Evolutionary conservation across 1,139 yeast genomes (phyloP).

Genomic region (Yamadazyma membranifaciens): DNA sequence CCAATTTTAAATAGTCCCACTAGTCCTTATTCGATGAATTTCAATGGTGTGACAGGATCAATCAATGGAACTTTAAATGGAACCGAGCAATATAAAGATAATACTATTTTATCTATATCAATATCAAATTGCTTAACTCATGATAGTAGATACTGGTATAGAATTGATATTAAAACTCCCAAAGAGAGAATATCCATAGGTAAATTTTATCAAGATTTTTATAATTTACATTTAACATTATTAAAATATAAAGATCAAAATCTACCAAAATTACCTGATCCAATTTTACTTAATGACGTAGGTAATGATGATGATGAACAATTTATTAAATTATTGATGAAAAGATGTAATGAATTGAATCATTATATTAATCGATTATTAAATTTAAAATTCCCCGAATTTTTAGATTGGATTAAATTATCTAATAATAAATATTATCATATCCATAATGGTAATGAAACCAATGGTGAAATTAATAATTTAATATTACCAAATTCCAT

Average conservation of each 20-base stretch:
- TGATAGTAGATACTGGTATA: conserved; percentile 43
- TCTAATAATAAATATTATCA: conserved; percentile 10
- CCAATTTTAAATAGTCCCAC: background rate
- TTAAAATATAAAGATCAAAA: conserved; percentile 11
- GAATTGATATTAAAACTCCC: conserved; percentile 37
- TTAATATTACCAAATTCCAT: conserved; percentile 23
- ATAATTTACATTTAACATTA: conserved; percentile 35
- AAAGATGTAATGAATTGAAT: conserved; percentile 35
- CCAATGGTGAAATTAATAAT: conserved; percentile 22
- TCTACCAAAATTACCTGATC: conserved; percentile 45
- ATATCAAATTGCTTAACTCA: conserved; percentile 39
- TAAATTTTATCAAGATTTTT: conserved; percentile 46
- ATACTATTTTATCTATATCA: conserved; percentile 14
- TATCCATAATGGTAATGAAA: conserved; percentile 6
- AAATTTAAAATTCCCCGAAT: conserved; percentile 16
- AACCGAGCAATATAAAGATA: background rate
- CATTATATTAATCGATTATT: conserved; percentile 30
- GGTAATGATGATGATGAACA: conserved; percentile 11
- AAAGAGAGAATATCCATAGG: conserved; percentile 31
- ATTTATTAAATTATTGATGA: conserved; percentile 16
- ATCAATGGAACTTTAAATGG: background rate
- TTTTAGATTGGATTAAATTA: conserved; percentile 34
- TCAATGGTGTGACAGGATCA: background rate
- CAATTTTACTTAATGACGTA: conserved; percentile 27
- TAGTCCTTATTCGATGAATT: background rate